Evolutionary conservation across 139 green algal species (phyloP), one percentile per base, ranked within the genome.

Genomic region (Pleodorina starrii): DNA sequence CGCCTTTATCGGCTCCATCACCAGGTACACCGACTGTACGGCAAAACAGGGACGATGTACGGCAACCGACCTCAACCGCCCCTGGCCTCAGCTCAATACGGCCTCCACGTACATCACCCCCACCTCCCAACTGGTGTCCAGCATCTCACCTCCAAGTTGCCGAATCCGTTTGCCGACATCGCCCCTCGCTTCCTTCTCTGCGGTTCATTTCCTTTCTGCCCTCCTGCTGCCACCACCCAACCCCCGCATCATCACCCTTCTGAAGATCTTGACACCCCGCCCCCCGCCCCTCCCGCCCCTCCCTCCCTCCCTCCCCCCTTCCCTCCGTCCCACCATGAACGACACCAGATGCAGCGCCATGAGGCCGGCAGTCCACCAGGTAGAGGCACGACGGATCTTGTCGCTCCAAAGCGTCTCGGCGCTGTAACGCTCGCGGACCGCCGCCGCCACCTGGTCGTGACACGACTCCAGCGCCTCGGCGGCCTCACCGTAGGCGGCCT

Each of bases 331-430:
- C 69, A 89, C 89, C 75, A 90, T 29, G 57, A 94, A 93, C 12
- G 74, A 90, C 44, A 77, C 83, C 60, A 94, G 74, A 83, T 94
- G 87, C 57, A 94, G 73, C 32, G 44, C 92, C 88, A 94, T 93
- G 27, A 94, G 87, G 17, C 84, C 84, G 84, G 85, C 92, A 1
- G 92, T 94, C 87, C 88, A 94, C 92, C 92, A 94, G 35, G 92
- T 94, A 43, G 90, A 89, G 35, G 92, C 90, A 16, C 87, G 78
- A 23, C 92, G 68, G 68, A 94, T 94, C 89, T 94, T 94, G 72
- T 94, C 92, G 36, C 79, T 85, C 92, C 92, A 94, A 73, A 93
- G 44, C 66, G 91, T 91, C 90, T 94, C 92, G 48, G 90, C 80
- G 16, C 85, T 75, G 88, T 94, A 94, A 3, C 92, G 78, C 87